Percentiles rank a stretch among this genome's conserved stretches.
Evolutionary conservation across 768 basidiomycete species (phyloP).

Genomic region (Pleurotus platypus): DNA sequence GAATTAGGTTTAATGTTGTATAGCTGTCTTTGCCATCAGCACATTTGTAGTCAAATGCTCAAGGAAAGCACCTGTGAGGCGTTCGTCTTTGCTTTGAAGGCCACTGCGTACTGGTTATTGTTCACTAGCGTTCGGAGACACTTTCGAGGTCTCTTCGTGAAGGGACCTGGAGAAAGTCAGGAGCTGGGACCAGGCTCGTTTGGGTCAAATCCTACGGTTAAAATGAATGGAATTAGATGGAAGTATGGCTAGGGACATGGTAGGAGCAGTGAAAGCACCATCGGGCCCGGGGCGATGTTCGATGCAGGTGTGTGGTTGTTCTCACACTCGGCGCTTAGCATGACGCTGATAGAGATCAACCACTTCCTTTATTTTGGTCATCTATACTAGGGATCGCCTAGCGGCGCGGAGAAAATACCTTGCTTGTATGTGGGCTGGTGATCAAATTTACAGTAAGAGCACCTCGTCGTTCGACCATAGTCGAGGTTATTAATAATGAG

Average conservation of each 20-base stretch:
- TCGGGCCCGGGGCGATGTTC: no score
- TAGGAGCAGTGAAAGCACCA: background rate
- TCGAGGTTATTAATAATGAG: no score
- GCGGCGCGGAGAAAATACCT: no score
- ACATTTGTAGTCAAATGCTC: background rate
- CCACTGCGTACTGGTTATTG: background rate
- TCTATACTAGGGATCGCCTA: no score
- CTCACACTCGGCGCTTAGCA: no score
- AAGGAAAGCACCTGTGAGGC: background rate
- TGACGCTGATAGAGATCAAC: no score
- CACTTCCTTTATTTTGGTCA: no score
- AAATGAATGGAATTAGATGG: conserved; percentile 1
- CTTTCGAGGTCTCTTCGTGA: conserved; percentile 1
- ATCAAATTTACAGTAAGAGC: no score
- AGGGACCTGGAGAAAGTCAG: background rate
- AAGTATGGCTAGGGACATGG: conserved; percentile 5
- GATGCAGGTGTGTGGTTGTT: no score
- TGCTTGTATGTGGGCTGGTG: no score
- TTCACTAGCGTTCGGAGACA: background rate
- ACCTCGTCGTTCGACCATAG: no score
- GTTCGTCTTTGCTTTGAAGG: conserved; percentile 6
- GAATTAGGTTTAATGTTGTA: conserved; percentile 2
- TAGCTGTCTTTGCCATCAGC: background rate
- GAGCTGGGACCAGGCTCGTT: background rate
- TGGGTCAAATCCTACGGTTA: background rate